These are phyloP conservation scores for Wickerhamiella pararugosa DNA, from an alignment of 1,139 yeast species.

Conservation along the genomic window DNA sequence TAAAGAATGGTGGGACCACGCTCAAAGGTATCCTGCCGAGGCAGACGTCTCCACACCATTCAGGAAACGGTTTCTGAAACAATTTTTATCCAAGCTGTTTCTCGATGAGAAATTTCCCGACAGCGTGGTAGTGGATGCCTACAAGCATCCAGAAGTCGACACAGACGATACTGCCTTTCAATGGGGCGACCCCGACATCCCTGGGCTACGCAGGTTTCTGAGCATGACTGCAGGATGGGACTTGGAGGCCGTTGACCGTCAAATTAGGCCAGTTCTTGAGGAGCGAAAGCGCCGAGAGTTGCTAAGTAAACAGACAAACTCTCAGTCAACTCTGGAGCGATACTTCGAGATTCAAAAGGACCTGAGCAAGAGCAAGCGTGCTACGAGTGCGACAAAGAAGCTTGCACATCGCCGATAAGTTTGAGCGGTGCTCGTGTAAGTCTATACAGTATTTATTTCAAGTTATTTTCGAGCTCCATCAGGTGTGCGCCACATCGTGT, in stretches of 20 bases:
- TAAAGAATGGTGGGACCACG: slow-evolving; percentile 40
- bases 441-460: too few relatives aligned
- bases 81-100: slow-evolving; percentile 48
- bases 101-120: slow-evolving; percentile 60
- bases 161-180: slow-evolving; percentile 57
- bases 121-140: slow-evolving; percentile 52
- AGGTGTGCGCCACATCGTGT: too few relatives aligned
- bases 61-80: slow-evolving; percentile 34
- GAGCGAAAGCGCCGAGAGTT: slow-evolving; percentile 49
- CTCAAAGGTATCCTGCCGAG: slow-evolving; percentile 26
- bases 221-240: slow-evolving; percentile 72
- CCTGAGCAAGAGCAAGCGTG: slow-evolving; percentile 13
- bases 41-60: slow-evolving; percentile 17
- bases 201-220: slow-evolving; percentile 56
- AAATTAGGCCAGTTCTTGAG: slow-evolving; percentile 73
- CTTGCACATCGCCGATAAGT: background rate
- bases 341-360: slow-evolving; percentile 12
- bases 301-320: slow-evolving; percentile 12
- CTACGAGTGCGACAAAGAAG: slow-evolving; percentile 11
- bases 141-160: slow-evolving; percentile 69
- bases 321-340: slow-evolving; percentile 13
- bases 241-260: slow-evolving; percentile 61
- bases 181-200: slow-evolving; percentile 88
- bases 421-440: too few relatives aligned
- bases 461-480: too few relatives aligned